Base-by-base conservation (phyloP, 306 rosid genomes). In the Pyrus communis region DNA sequence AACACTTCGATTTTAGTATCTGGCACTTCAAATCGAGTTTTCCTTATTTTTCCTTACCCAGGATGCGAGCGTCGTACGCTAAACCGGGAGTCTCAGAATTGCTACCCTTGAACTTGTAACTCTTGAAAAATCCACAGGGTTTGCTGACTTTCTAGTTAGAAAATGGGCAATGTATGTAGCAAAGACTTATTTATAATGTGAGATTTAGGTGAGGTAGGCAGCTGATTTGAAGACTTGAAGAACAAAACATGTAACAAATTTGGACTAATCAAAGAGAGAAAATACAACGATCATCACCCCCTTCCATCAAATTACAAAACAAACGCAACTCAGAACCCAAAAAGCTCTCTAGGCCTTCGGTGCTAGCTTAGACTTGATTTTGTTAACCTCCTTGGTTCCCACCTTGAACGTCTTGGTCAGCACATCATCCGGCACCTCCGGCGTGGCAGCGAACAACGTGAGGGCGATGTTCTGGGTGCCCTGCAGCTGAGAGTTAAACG, bases 401-500 rank as follows among this genome's bases (percentile, higher is more conserved):
- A 92, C 62, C 71, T 81, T 84, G 84, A 95, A 95, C 8, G 97
- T 79, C 77, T 82, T 30, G 22, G 91, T 82, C 78, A 95, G 80
- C 2, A 95, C 93, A 66, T 90, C 4, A 76, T 92, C 93, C 0
- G 93, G 91, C 63, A 95, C 92, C 0, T 85, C 78, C 11, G 99
- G 97, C 0, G 84, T 79, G 63, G 97, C 81, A 0, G 90, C 84
- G 65, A 90, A 92, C 82, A 90, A 82, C 17, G 96, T 79, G 69
- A 85, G 51, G 62, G 89, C 82, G 77, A 90, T 80, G 69, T 90
- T 80, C 57, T 68, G 88, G 4, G 97, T 90, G 0, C 99, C 99
- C 4, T 94, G 99, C 43, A 95, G 71, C 78, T 95, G 99, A 60
- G 97, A 92, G 49, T 90, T 92, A 78, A 95, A 89, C 1, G 84